Conservation (phyloP, 1,139 yeast species). For the Candida frijolesensis region DNA sequence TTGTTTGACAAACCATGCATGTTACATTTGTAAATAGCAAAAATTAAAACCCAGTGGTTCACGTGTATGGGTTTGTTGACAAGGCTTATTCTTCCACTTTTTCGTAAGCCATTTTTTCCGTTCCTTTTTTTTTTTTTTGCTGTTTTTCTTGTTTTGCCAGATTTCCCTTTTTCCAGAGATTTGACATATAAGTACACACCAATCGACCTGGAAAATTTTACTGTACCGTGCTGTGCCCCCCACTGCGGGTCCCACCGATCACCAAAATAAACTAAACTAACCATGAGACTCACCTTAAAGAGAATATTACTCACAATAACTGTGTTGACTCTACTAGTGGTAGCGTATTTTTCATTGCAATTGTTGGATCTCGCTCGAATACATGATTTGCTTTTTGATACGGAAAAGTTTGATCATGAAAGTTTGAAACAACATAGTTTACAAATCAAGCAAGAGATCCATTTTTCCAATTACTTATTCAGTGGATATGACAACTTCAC, state of each 20-base stretch:
- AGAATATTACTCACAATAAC: conserved; percentile 10
- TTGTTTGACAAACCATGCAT: no score
- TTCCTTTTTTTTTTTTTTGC: not conserved
- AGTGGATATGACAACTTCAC: conserved; percentile 26
- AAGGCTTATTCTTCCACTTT: not conserved
- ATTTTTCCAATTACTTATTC: conserved; percentile 34
- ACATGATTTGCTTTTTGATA: not conserved
- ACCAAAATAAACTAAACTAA: not conserved
- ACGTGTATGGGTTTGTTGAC: not conserved
- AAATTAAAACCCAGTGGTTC: no score
- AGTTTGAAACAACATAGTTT: conserved; percentile 17
- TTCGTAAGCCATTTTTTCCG: not conserved
- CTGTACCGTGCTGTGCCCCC: no score
- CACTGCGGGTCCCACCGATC: not conserved
- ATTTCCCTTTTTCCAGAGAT: no score
- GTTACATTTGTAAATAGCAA: not conserved
- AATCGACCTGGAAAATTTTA: no score
- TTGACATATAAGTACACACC: no score
- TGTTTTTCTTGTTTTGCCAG: no score
- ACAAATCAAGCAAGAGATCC: conserved; percentile 24
- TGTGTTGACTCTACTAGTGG: conserved; percentile 3
- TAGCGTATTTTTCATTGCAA: conserved; percentile 5
- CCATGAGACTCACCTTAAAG: conserved; percentile 21
- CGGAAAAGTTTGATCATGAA: conserved; percentile 13
- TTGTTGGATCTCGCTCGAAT: conserved; percentile 5